phyloP scores from a whole-genome alignment of 2,329 filamentous ascomycete species.

The Verticillium zaregamsianum region DNA sequence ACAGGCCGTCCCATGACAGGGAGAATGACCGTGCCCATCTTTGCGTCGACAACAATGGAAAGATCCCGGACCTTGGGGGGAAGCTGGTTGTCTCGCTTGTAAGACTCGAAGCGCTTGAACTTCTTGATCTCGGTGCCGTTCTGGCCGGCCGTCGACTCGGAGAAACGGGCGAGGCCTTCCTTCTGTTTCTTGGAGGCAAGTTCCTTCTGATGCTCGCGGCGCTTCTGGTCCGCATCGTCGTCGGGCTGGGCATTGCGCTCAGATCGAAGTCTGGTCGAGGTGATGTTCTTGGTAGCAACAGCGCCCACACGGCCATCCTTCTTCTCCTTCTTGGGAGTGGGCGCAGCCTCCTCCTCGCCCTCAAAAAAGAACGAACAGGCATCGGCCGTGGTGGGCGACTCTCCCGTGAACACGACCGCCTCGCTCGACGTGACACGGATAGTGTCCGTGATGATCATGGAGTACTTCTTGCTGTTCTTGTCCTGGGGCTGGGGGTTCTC shows the following conservation, averaged over 20 bases:
- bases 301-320: slow-evolving; percentile 78
- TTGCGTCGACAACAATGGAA: slow-evolving; percentile 84
- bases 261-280: slow-evolving; percentile 84
- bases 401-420: slow-evolving; percentile 85
- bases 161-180: slow-evolving; percentile 80
- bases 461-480: slow-evolving; percentile 85
- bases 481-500: slow-evolving; percentile 84
- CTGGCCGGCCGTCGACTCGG: slow-evolving; percentile 76
- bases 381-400: slow-evolving; percentile 86
- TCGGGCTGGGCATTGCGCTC: slow-evolving; percentile 85
- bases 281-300: slow-evolving; percentile 92
- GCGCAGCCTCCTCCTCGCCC: slow-evolving; percentile 84
- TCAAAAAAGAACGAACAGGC: slow-evolving; percentile 99
- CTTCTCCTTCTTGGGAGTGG: slow-evolving; percentile 86
- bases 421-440: slow-evolving; percentile 80
- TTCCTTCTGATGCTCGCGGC: slow-evolving; percentile 90
- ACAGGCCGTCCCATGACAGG: slow-evolving; percentile 97
- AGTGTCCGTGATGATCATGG: slow-evolving; percentile 87
- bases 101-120: slow-evolving; percentile 98
- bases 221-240: slow-evolving; percentile 82
- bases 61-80: slow-evolving; percentile 79
- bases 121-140: slow-evolving; percentile 95
- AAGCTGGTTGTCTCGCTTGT: slow-evolving; percentile 95
- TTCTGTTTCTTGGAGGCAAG: slow-evolving; percentile 82
- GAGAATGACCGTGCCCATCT: slow-evolving; percentile 84